Evolutionary conservation across 768 basidiomycete genomes (phyloP), one percentile per base, ranked within the genome.

Genomic region (Termitomyces sp.): DNA sequence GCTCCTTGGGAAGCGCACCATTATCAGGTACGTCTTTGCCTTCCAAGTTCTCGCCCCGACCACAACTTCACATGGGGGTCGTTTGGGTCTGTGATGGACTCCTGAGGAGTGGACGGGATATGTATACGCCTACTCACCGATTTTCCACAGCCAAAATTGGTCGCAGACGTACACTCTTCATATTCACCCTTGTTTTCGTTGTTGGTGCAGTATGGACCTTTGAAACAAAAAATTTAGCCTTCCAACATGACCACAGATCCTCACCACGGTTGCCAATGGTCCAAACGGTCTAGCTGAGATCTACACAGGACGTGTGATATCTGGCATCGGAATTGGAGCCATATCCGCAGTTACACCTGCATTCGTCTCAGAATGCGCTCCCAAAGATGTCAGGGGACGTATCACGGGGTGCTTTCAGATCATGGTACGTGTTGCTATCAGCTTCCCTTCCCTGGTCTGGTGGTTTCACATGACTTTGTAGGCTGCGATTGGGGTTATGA

Each of bases 371-470:
- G 94, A 95, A 71, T 93, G 92, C 70, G 80, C 87, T 1, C 94
- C 93, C 7, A 95, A 93, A 67, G 80, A 91, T 24, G 89, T 93
- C 3, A 87, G 93, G 59, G 93, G 93, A 5, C 81, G 90, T 42
- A 89, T 94, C 63, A 93, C 90, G 0, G 92, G 92, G 27, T 65
- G 89, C 30, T 94, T 93, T 79, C 93, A 95, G 68, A 84, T 95
- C 69, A 87, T 92, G 83, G 91, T 82, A 32, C 10, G 71, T 50
- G 10, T 20, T 47, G 1, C 6, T 10, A 22, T 24, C 34, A 20
- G n/a, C 13, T 26, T 44, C 24, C 34, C 18, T 20, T 52, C 5
- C 5, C 6, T 24, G 8, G 6, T 26, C 1, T 27, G 1, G 26
- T 27, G 13, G 24, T 12, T 26, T 27, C 26, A 55, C 30, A 42